These are phyloP conservation scores for Apiotrichum laibachii DNA, from an alignment of 1,284 basidiomycete genomes.

Conservation along the genomic window DNA sequence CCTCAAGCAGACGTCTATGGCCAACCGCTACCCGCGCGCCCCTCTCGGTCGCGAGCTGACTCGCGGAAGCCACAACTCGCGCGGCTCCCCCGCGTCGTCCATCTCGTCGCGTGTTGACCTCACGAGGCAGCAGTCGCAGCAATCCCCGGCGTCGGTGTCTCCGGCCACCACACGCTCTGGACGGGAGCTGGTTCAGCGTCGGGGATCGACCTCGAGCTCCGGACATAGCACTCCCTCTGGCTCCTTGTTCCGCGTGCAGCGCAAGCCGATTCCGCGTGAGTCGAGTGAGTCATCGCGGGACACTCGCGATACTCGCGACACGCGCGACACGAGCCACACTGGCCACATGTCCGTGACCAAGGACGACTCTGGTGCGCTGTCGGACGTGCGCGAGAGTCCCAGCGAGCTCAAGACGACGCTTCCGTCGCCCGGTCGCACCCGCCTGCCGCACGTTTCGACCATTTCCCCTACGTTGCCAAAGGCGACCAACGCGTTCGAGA, in stretches of 20 bases:
- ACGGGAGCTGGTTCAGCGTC: background rate
- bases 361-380: background rate
- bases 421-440: too few relatives aligned
- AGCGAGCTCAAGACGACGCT: background rate
- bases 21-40: background rate
- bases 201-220: background rate
- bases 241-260: background rate
- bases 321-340: background rate
- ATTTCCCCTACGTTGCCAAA: too few relatives aligned
- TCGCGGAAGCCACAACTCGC: background rate
- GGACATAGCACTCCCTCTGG: background rate
- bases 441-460: too few relatives aligned
- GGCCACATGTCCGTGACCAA: background rate
- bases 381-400: background rate
- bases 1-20: background rate
- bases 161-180: background rate
- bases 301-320: background rate
- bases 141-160: background rate
- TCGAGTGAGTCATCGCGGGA: background rate
- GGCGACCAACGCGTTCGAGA: background rate
- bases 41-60: background rate
- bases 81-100: background rate
- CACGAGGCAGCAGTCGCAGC: background rate
- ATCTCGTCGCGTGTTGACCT: background rate
- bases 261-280: constrained; percentile 4